Percentiles rank a stretch among this genome's conserved stretches.
phyloP scores from a whole-genome alignment of 2,329 filamentous ascomycete genomes.

The Grosmannia clavigera region DNA sequence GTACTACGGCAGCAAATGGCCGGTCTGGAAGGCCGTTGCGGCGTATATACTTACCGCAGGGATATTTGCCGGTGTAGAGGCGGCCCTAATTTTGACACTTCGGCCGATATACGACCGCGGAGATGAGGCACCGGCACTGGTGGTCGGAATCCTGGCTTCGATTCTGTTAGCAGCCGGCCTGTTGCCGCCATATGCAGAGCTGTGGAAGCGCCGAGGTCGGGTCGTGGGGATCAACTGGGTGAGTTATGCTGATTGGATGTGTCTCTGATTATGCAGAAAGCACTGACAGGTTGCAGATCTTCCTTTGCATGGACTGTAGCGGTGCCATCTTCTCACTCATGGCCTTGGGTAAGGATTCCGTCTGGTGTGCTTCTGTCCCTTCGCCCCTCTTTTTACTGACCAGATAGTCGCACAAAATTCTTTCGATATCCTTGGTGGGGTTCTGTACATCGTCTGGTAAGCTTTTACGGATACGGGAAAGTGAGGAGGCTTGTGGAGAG shows the following conservation, averaged over 20 bases:
- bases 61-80: slow-evolving; percentile 40
- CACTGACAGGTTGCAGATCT: slow-evolving; percentile 22
- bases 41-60: slow-evolving; percentile 26
- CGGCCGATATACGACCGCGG: slow-evolving; percentile 42
- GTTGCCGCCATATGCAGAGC: slow-evolving; percentile 47
- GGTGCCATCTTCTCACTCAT: slow-evolving; percentile 53
- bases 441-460: slow-evolving; percentile 48
- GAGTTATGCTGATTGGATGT: not conserved
- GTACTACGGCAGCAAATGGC: slow-evolving; percentile 27
- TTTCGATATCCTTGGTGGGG: slow-evolving; percentile 48
- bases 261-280: not conserved
- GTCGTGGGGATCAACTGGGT: slow-evolving; percentile 47
- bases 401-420: slow-evolving; percentile 40
- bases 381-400: not conserved
- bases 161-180: slow-evolving; percentile 44
- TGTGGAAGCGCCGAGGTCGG: slow-evolving; percentile 47
- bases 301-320: slow-evolving; percentile 45
- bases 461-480: slow-evolving; percentile 10
- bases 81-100: slow-evolving; percentile 43
- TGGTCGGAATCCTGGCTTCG: slow-evolving; percentile 45
- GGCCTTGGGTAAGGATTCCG: slow-evolving; percentile 36
- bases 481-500: no score
- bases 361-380: no score
- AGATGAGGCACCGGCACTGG: slow-evolving; percentile 37
- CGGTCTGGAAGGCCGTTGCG: slow-evolving; percentile 30